Percentiles rank a stretch among this genome's conserved stretches.
phyloP scores from a whole-genome alignment of 164 flowering plant species.

The Liriodendron chinense region DNA sequence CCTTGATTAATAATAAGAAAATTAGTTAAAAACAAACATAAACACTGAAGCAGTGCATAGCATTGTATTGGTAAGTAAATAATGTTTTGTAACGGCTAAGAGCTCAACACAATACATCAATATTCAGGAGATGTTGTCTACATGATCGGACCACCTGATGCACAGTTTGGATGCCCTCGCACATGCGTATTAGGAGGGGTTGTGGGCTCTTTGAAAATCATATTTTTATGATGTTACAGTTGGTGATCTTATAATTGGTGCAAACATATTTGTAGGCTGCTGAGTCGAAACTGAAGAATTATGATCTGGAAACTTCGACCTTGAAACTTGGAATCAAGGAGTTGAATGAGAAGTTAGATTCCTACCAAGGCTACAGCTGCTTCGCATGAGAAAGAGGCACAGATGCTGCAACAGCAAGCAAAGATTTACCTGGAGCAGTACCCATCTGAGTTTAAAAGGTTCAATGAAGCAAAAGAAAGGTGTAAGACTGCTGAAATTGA shows the following conservation, averaged over 20 bases:
- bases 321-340: conserved; percentile 61
- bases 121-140: too few relatives aligned
- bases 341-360: conserved; percentile 59
- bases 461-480: conserved; percentile 79
- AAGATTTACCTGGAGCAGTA: conserved; percentile 69
- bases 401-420: conserved; percentile 72
- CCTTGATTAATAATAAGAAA: too few relatives aligned
- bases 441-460: conserved; percentile 59
- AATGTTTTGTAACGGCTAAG: too few relatives aligned
- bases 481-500: conserved; percentile 77
- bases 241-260: neutral
- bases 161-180: too few relatives aligned
- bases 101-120: too few relatives aligned
- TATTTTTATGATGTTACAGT: too few relatives aligned
- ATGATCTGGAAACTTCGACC: conserved; percentile 52
- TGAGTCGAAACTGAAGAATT: conserved; percentile 67
- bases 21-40: too few relatives aligned
- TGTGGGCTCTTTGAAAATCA: too few relatives aligned
- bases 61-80: too few relatives aligned
- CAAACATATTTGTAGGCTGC: conserved; percentile 59
- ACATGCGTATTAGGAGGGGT: too few relatives aligned
- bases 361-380: conserved; percentile 54
- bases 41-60: too few relatives aligned
- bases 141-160: too few relatives aligned
- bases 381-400: conserved; percentile 70